Evolutionary conservation across 495 filamentous ascomycete species (phyloP).

Genomic region (Aspergillus sclerotioniger): DNA sequence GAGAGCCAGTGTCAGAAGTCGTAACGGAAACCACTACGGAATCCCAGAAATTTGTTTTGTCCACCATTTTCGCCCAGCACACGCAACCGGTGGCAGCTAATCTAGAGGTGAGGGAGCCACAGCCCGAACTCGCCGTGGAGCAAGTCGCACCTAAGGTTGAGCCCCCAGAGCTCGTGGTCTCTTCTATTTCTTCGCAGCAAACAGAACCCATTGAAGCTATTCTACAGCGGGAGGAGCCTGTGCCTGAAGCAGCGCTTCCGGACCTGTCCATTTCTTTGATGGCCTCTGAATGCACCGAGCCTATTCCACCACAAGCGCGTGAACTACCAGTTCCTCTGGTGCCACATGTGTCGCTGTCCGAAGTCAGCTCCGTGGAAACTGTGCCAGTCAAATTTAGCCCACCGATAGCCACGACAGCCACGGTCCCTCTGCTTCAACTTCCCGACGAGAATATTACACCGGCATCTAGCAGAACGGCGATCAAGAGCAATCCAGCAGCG

Average conservation of each 20-base stretch:
- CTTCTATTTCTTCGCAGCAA: conserved; percentile 20
- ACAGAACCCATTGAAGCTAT: conserved; percentile 11
- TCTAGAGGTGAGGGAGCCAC: neutral
- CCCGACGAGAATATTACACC: conserved; percentile 14
- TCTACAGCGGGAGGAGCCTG: neutral
- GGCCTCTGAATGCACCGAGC: conserved; percentile 35
- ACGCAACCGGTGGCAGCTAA: neutral
- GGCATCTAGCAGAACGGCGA: conserved; percentile 4
- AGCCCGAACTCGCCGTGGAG: neutral
- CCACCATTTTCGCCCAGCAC: neutral
- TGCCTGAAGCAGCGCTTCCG: conserved; percentile 26
- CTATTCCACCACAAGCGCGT: conserved; percentile 25
- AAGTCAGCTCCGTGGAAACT: conserved; percentile 42
- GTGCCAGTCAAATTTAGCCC: conserved; percentile 24
- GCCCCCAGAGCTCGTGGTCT: conserved; percentile 35
- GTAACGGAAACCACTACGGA: neutral
- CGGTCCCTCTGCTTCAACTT: conserved; percentile 22
- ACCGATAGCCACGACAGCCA: conserved; percentile 4
- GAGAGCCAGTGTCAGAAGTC: neutral
- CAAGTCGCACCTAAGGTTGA: conserved; percentile 7
- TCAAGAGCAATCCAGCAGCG: conserved; percentile 19
- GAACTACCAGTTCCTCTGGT: conserved; percentile 16
- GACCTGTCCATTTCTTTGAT: conserved; percentile 36
- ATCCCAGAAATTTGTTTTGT: neutral
- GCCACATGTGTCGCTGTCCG: conserved; percentile 33